Conservation (phyloP, 805 yeast genomes). For the Ogataea sp. region DNA sequence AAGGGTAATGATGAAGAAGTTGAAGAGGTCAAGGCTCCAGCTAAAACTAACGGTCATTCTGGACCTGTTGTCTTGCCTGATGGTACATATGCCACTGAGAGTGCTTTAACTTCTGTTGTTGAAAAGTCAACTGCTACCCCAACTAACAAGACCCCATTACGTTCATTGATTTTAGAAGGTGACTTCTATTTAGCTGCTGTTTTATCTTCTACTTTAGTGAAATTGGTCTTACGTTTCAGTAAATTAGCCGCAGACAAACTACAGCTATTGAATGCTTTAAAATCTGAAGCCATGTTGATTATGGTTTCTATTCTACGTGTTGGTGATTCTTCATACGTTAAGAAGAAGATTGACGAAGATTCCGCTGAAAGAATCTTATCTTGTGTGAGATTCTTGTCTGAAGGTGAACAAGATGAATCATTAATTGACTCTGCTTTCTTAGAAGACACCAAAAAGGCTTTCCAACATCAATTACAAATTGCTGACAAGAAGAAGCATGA, state of each 20-base stretch:
- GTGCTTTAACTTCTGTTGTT: constrained; percentile 46
- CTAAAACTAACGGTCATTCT: constrained; percentile 20
- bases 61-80: constrained; percentile 93
- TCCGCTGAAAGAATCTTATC: constrained; percentile 89
- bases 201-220: constrained; percentile 79
- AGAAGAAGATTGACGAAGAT: constrained; percentile 87
- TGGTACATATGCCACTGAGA: constrained; percentile 97
- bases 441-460: constrained; percentile 83
- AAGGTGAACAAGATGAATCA: constrained; percentile 44
- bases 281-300: constrained; percentile 90
- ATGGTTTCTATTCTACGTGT: constrained; percentile 88
- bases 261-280: constrained; percentile 67
- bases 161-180: constrained; percentile 75
- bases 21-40: constrained; percentile 14
- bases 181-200: constrained; percentile 89
- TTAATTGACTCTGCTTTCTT: constrained; percentile 61
- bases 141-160: constrained; percentile 63
- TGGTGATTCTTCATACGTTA: constrained; percentile 65
- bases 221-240: constrained; percentile 71
- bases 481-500: constrained; percentile 53
- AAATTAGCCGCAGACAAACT: constrained; percentile 42
- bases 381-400: constrained; percentile 75
- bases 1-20: constrained; percentile 24
- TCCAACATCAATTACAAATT: constrained; percentile 55
- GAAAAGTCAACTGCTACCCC: constrained; percentile 26